Evolutionary conservation across 371 early-diverging fungal species (phyloP), one percentile per base, ranked within the genome.

Genomic region (Apophysomyces variabilis): DNA sequence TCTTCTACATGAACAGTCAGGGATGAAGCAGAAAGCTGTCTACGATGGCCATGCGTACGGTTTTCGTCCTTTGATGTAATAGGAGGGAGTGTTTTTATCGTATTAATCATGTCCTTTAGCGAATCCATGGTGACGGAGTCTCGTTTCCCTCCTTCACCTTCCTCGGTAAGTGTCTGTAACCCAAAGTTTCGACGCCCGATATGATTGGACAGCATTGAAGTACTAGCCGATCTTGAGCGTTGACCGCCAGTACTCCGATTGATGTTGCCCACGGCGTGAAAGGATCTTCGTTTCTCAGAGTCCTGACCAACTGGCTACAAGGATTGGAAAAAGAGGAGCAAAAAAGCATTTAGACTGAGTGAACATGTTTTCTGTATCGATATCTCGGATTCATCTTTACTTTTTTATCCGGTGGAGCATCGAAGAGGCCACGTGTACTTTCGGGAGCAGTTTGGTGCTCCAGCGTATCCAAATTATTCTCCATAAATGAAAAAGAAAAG

Each of bases 401-500:
- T 69, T 66, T 69, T 61, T 68, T 65, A 13, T 69, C 72, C 14
- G 69, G 16, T 50, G 54, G 65, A 57, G 77, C 58, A 64, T 82
- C 82, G 69, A 82, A 82, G 13, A 82, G 62, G 7, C 82, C 82
- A 44, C 82, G 66, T 18, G 82, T 82, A 58, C 79, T 78, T 64
- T 82, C 82, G 59, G 82, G 82, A 58, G 82, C 82, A 36, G 82
- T 76, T 62, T 82, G 82, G 21, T 79, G 77, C 68, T 80, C 78
- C 44, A 76, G 57, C 26, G 62, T 69, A 58, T 75, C 75, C 69
- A 75, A 5, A 41, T 41, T 41, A 41, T 41, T 47, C 37, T 26
- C 16, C 58, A 64, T 56, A 36, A 41, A 50, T 8, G 13, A 18
- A 16, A 58, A 67, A 39, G 36, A 60, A 43, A 54, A 41, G 61